Conservation (phyloP, 371 early-diverging fungal species). For the Mortierella sp. region DNA sequence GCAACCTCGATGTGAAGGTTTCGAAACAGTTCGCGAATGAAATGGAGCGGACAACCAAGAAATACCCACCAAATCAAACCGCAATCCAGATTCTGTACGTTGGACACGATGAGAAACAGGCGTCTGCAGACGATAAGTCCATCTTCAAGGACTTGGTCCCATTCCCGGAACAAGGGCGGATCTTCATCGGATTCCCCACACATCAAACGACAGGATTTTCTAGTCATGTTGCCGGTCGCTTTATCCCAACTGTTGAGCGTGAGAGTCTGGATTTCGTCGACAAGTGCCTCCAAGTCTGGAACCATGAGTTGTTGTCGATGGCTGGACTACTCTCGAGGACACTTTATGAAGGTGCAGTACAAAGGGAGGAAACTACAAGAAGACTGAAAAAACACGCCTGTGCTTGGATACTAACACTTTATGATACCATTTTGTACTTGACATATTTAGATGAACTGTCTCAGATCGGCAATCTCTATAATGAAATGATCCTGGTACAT, state of each 20-base stretch:
- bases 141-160: constrained; percentile 81
- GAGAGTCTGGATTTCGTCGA: constrained; percentile 95
- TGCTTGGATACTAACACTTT: too few relatives aligned
- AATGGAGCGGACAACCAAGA: constrained; percentile 94
- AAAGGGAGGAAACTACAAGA: too few relatives aligned
- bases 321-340: constrained; percentile 81
- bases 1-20: constrained; percentile 67
- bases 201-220: constrained; percentile 93
- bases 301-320: constrained; percentile 82
- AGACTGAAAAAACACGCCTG: too few relatives aligned
- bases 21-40: constrained; percentile 69
- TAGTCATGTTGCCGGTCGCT: constrained; percentile 84
- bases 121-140: constrained; percentile 64
- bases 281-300: constrained; percentile 83
- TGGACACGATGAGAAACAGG: constrained; percentile 81
- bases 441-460: constrained; percentile 30
- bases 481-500: constrained; percentile 59
- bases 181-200: constrained; percentile 93
- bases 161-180: constrained; percentile 82
- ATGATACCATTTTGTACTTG: too few relatives aligned
- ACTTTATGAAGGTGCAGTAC: constrained; percentile 75
- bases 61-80: constrained; percentile 84
- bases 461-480: constrained; percentile 66
- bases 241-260: constrained; percentile 92
- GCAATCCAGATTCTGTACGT: constrained; percentile 79